Conservation (phyloP, 306 rosid species). For the Sicyos edulis region DNA sequence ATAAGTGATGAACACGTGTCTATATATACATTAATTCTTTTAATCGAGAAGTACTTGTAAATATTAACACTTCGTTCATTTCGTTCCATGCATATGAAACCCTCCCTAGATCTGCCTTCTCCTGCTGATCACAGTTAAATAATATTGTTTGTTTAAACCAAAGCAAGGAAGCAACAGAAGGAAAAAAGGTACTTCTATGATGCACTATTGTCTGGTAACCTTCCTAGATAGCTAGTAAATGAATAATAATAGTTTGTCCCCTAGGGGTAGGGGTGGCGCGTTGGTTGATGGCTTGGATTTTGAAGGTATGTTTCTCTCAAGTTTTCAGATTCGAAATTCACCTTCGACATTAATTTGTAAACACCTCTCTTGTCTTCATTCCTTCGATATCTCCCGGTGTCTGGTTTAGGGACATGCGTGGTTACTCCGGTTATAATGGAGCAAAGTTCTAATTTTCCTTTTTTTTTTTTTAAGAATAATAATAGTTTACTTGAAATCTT, state of each 20-base stretch:
- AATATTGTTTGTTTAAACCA: constrained; percentile 2
- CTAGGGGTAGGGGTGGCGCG: too few species aligned
- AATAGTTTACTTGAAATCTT: neutral
- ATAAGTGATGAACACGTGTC: neutral
- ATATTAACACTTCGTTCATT: neutral
- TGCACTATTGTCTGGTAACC: constrained; percentile 10
- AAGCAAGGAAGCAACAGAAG: neutral
- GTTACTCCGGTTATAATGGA: neutral
- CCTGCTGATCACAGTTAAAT: neutral
- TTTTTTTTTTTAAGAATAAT: neutral
- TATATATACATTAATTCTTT: neutral
- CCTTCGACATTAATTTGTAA: too few species aligned
- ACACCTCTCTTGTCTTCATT: too few species aligned
- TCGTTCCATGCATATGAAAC: constrained; percentile 16
- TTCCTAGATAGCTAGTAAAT: constrained; percentile 12
- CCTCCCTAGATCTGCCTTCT: constrained; percentile 12
- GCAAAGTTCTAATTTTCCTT: neutral
- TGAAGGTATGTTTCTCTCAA: too few species aligned
- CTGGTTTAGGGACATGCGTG: too few species aligned
- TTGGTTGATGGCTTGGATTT: too few species aligned
- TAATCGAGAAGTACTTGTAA: neutral
- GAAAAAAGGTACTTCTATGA: constrained; percentile 4
- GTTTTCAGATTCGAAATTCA: too few species aligned
- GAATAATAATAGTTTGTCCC: neutral
- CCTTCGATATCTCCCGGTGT: too few species aligned